Conservation (phyloP, 1,284 basidiomycete genomes). For the Tilletia caries region DNA sequence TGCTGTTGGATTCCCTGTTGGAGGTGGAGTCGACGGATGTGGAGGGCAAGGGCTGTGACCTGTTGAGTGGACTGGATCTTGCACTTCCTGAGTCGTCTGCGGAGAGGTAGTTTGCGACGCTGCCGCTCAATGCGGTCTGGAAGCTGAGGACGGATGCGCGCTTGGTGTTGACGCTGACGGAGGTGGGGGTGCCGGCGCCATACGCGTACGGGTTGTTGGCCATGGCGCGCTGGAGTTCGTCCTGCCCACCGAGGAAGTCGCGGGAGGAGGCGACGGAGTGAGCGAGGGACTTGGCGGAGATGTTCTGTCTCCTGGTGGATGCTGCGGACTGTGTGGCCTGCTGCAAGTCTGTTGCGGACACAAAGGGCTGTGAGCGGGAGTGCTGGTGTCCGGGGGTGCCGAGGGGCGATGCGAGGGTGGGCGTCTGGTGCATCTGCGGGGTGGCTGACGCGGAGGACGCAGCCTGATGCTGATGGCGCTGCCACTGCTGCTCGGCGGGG, state of each 20-base stretch:
- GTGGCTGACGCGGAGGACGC: too few species aligned
- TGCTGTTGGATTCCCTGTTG: background rate
- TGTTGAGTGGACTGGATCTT: slow-evolving; percentile 15
- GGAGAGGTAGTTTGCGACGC: slow-evolving; percentile 23
- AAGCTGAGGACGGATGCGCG: slow-evolving; percentile 43
- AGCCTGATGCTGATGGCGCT: too few species aligned
- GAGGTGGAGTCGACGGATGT: background rate
- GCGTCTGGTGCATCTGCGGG: too few species aligned
- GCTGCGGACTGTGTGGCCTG: background rate
- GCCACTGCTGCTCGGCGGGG: too few species aligned
- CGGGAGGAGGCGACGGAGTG: background rate
- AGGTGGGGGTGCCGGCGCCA: background rate
- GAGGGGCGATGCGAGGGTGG: background rate
- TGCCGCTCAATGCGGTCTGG: slow-evolving; percentile 44
- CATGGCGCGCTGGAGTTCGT: background rate
- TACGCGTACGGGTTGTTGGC: background rate
- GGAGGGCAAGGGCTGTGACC: slow-evolving; percentile 10
- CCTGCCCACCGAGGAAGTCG: slow-evolving; percentile 1
- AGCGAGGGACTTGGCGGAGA: slow-evolving; percentile 7
- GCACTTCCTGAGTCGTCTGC: slow-evolving; percentile 31
- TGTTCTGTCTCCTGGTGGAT: background rate
- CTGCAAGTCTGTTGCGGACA: background rate
- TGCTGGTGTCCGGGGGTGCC: background rate
- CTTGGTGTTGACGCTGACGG: slow-evolving; percentile 17
- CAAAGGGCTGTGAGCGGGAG: slow-evolving; percentile 1